Evolutionary conservation across 2,329 filamentous ascomycete genomes (phyloP), one percentile per base, ranked within the genome.

Genomic region (Colletotrichum neosansevieriae): DNA sequence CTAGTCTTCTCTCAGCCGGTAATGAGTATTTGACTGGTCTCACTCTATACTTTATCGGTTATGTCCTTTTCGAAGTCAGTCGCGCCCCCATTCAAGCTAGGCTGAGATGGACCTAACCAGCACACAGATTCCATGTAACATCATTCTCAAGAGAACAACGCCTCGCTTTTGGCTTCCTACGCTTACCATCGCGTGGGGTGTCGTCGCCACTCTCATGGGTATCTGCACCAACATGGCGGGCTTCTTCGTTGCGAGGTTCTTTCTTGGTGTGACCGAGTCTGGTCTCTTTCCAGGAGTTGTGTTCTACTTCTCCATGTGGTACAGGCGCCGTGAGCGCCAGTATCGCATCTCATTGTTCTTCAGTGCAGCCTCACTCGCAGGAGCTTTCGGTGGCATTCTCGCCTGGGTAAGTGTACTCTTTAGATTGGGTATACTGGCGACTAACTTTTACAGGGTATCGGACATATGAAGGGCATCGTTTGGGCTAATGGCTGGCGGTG

Each of bases 41-140:
- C 45, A 92, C 89, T 0, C 75, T 92, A 0, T 92, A 91, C 75
- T 92, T 92, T 73, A 79, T 88, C 45, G 85, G 85, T 49, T 89
- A 88, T 67, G 85, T 88, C 1, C 72, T 88, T 11, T 88, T 88
- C 47, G 86, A 89, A 73, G 83, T 84, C 50, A 49, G 75, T 42
- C 2, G 5, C 4, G 1, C 7, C 13, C 1, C 0, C 3, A 3
- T 17, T 2, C 3, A 42, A 32, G 5, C 12, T 15, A 2, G 0
- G 12, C 29, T 17, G 32, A 36, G 5, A 34, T 53, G 15, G 13
- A 5, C 3, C 50, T 54, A 15, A 51, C 24, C 1, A n/a, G 21
- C 12, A 9, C 13, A 0, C 12, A 85, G 84, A 82, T 90, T 6
- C 88, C 88, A 0, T 89, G 87, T 73, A 90, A 90, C 71, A 86